phyloP scores from a whole-genome alignment of 1,284 basidiomycete genomes.

The Puccinia hordei region DNA sequence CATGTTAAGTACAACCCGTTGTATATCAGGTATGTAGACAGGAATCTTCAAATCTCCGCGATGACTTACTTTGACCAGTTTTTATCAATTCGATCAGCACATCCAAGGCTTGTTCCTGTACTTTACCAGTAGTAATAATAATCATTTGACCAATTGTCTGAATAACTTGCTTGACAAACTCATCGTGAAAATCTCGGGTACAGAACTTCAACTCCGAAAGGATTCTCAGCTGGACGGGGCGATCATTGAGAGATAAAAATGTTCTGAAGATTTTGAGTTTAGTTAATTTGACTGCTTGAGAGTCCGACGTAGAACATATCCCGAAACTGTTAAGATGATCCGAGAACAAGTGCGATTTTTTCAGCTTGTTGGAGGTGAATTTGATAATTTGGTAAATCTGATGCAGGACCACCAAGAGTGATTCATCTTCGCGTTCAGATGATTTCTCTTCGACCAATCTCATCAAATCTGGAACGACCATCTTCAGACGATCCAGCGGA shows the following conservation, averaged over 20 bases:
- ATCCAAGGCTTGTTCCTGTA: conserved; percentile 69
- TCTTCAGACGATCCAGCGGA: conserved; percentile 65
- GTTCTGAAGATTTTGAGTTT: conserved; percentile 46
- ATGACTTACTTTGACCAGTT: conserved; percentile 70
- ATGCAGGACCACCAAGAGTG: conserved; percentile 71
- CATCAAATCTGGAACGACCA: conserved; percentile 70
- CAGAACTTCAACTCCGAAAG: conserved; percentile 45
- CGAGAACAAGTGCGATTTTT: conserved; percentile 22
- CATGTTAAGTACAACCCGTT: conserved; percentile 57
- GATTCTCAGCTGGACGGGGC: neutral
- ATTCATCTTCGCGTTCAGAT: conserved; percentile 70
- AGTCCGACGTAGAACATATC: conserved; percentile 42
- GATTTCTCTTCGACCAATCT: conserved; percentile 65
- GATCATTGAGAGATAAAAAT: conserved; percentile 30
- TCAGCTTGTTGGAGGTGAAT: conserved; percentile 62
- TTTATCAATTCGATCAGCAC: conserved; percentile 68
- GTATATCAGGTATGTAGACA: conserved; percentile 55
- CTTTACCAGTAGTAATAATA: conserved; percentile 14
- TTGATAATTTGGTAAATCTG: conserved; percentile 67
- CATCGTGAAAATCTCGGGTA: conserved; percentile 20
- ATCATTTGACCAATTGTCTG: conserved; percentile 28
- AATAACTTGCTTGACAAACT: conserved; percentile 47
- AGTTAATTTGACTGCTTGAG: conserved; percentile 26
- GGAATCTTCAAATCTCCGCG: conserved; percentile 60
- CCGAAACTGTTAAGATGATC: conserved; percentile 39